Conservation (phyloP, 495 filamentous ascomycete species). For the Bacidia gigantensis region DNA sequence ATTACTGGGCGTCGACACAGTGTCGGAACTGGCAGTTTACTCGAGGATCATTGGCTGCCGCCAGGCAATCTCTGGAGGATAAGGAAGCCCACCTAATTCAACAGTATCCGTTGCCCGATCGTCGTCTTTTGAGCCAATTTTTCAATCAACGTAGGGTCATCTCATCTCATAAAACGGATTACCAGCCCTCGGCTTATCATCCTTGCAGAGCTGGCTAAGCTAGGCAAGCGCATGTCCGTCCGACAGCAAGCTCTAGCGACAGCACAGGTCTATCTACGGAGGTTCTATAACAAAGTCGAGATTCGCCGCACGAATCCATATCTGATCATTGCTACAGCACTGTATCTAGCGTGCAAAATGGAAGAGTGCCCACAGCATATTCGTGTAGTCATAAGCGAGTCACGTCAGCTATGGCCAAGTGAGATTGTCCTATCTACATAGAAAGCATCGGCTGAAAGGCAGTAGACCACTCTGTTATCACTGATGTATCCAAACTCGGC, state of each 20-base stretch:
- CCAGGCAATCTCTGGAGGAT: conserved; percentile 59
- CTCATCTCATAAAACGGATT: background rate
- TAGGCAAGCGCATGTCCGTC: conserved; percentile 56
- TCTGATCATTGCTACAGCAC: conserved; percentile 73
- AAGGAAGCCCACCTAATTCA: conserved; percentile 55
- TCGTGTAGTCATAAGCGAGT: conserved; percentile 69
- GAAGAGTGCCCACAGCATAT: conserved; percentile 98
- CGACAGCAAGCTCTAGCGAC: conserved; percentile 90
- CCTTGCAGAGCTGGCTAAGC: conserved; percentile 56
- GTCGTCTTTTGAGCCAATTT: conserved; percentile 75
- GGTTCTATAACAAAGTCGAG: conserved; percentile 85
- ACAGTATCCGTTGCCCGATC: conserved; percentile 68
- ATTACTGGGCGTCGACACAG: conserved; percentile 94
- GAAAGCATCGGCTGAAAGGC: background rate
- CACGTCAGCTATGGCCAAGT: conserved; percentile 78
- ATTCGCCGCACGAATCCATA: conserved; percentile 90
- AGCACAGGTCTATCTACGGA: conserved; percentile 83
- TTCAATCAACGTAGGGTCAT: conserved; percentile 65
- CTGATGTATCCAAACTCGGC: conserved; percentile 76
- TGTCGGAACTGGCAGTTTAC: conserved; percentile 81
- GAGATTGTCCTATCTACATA: background rate
- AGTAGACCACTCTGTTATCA: conserved; percentile 55
- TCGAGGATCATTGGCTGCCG: conserved; percentile 56
- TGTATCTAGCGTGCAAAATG: conserved; percentile 97
- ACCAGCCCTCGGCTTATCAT: conserved; percentile 7